Conservation (phyloP, 176 grass and related monocot species). For the Saccharum spontaneum region DNA sequence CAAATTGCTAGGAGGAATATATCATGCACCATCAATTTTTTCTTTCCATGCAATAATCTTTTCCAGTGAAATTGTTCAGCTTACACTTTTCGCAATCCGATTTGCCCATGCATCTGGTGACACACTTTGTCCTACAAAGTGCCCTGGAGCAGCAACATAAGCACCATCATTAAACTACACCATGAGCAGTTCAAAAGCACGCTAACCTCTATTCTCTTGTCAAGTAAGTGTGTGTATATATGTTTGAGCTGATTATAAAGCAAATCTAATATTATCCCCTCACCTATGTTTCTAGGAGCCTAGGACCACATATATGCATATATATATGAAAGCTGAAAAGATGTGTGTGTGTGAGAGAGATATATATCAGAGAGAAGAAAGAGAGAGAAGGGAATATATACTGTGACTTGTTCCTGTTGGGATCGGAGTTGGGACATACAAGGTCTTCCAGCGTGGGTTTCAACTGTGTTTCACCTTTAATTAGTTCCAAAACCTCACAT, state of each 20-base stretch:
- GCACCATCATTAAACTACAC: slow-evolving; percentile 32
- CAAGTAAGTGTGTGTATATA: not conserved
- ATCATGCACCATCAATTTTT: slow-evolving; percentile 34
- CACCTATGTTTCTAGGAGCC: slow-evolving; percentile 20
- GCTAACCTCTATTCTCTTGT: not conserved
- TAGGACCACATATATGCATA: not conserved
- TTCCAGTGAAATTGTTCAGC: slow-evolving; percentile 28
- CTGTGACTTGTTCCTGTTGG: slow-evolving; percentile 31
- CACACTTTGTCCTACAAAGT: slow-evolving; percentile 50
- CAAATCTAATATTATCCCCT: slow-evolving; percentile 38
- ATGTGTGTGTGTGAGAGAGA: slow-evolving; percentile 21
- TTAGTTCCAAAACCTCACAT: slow-evolving; percentile 41
- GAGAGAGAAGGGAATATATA: slow-evolving; percentile 19
- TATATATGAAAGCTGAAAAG: not conserved
- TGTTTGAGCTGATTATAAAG: slow-evolving; percentile 16
- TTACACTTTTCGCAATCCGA: slow-evolving; percentile 59
- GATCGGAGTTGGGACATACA: not conserved
- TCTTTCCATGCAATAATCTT: slow-evolving; percentile 6
- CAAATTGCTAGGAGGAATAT: slow-evolving; percentile 37
- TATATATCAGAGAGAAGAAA: not conserved
- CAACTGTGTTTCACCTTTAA: slow-evolving; percentile 31
- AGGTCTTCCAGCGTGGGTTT: slow-evolving; percentile 25
- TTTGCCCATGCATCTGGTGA: slow-evolving; percentile 39
- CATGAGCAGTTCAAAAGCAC: slow-evolving; percentile 38
- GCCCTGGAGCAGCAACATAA: slow-evolving; percentile 37